These are phyloP conservation scores for Ophiostoma perfectum DNA, from an alignment of 2,329 filamentous ascomycete genomes.

Conservation along the genomic window DNA sequence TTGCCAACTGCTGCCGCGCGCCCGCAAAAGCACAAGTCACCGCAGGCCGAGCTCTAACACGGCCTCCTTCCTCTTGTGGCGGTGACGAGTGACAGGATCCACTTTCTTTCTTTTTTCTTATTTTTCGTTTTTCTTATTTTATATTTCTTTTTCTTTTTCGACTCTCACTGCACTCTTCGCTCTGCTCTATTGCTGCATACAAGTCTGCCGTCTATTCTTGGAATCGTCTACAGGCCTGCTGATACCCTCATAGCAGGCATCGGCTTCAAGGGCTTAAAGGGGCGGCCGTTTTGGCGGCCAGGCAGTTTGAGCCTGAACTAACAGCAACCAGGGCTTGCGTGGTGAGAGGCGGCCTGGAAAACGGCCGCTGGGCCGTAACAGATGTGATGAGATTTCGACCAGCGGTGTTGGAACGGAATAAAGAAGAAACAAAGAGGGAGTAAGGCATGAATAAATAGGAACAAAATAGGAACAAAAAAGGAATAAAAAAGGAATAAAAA, in stretches of 20 bases:
- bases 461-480: neutral
- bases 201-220: too few relatives aligned
- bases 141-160: neutral
- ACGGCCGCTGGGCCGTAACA: slow-evolving; percentile 9
- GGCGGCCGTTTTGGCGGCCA: neutral
- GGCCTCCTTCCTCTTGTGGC: slow-evolving; percentile 11
- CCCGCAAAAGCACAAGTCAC: neutral
- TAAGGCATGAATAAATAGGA: neutral
- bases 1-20: too few relatives aligned
- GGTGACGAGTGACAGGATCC: slow-evolving; percentile 8
- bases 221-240: too few relatives aligned
- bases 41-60: neutral
- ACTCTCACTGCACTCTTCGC: too few relatives aligned
- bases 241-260: too few relatives aligned
- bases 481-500: neutral
- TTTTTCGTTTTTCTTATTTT: neutral
- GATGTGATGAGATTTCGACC: slow-evolving; percentile 6
- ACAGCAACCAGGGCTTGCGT: neutral
- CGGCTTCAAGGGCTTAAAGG: neutral
- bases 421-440: too few relatives aligned
- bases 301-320: slow-evolving; percentile 4
- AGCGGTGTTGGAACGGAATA: too few relatives aligned
- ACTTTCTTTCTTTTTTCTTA: neutral
- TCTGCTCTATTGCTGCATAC: too few relatives aligned
- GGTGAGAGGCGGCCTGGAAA: neutral